These are phyloP conservation scores for Pisolithus tinctorius DNA, from an alignment of 768 basidiomycete genomes.

Conservation along the genomic window DNA sequence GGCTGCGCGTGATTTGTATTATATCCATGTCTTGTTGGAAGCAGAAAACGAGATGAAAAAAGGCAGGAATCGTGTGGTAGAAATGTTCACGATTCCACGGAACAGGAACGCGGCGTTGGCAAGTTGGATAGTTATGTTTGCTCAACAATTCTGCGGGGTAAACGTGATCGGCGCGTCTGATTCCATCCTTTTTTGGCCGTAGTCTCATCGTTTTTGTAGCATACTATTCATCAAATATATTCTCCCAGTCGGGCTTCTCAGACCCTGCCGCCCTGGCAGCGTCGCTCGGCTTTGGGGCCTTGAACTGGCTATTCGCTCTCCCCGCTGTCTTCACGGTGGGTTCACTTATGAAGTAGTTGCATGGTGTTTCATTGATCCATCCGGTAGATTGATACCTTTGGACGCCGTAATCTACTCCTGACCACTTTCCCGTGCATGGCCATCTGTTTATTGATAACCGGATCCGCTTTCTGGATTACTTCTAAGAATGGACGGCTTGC, in stretches of 20 bases:
- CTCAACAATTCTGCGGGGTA: slow-evolving; percentile 74
- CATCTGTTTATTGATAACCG: slow-evolving; percentile 58
- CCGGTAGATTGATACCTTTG: slow-evolving; percentile 55
- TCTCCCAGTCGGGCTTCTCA: slow-evolving; percentile 50
- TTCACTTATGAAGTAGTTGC: not conserved
- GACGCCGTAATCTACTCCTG: slow-evolving; percentile 60
- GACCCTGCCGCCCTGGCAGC: slow-evolving; percentile 49
- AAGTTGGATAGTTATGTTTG: slow-evolving; percentile 59
- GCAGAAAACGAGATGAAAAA: slow-evolving; percentile 49
- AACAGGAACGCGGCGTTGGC: slow-evolving; percentile 54
- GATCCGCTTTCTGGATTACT: slow-evolving; percentile 55
- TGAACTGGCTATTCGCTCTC: slow-evolving; percentile 34
- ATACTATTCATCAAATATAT: slow-evolving; percentile 73
- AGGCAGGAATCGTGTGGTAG: slow-evolving; percentile 46
- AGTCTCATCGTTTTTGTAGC: slow-evolving; percentile 28
- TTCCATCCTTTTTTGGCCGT: not conserved
- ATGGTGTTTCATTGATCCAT: not conserved
- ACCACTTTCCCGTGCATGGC: slow-evolving; percentile 77
- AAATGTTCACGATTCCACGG: slow-evolving; percentile 69
- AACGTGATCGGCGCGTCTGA: slow-evolving; percentile 39
- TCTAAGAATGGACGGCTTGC: slow-evolving; percentile 28
- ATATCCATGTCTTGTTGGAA: slow-evolving; percentile 25
- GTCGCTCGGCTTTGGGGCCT: slow-evolving; percentile 57
- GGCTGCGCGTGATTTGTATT: slow-evolving; percentile 71
- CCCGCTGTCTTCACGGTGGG: slow-evolving; percentile 42